Base-by-base conservation (phyloP, 192 early-diverging fungal species). In the Backusella tuberculispora region DNA sequence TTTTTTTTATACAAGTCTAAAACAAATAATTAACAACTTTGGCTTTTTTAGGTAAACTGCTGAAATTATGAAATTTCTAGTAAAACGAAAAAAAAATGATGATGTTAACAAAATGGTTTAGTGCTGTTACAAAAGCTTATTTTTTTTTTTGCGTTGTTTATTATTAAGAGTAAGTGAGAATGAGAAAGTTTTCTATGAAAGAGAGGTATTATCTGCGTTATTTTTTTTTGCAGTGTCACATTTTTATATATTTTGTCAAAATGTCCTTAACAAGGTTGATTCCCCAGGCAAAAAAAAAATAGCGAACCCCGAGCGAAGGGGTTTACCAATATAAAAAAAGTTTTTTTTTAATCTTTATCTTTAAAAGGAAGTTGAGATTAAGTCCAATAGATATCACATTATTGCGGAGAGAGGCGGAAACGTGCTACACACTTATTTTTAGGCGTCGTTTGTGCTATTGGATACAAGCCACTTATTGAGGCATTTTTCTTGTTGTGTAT, bases 381-480 rank as follows among this genome's bases (percentile, higher is more conserved):
- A 60, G 53, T 26, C 53, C 53, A 60, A 60, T 60, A 26, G 21
- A 60, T 60, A 60, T 60, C 53, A 60, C 53, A 60, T 60, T 60
- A 10, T 60, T 60, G 53, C 53, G 53, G 53, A 60, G 53, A 60
- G 53, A 60, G 53, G 53, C 53, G 53, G 53, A 60, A 60, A 60
- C 53, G 53, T 60, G 53, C 53, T 60, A 60, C 53, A 60, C 53
- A 12, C 53, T 60, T 24, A 26, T 60, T 60, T 60, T 12, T 60
- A 34, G 53, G 65, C 65, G 65, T 66, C 65, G 65, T 66, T 66
- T 66, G 65, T 66, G 65, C 65, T 21, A 66, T 66, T 66, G 65
- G 65, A 66, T 42, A 42, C 65, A 66, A 66, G 65, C 65, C 65
- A 66, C 65, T 66, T 66, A 42, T 42, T 66, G 65, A 66, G 65